Evolutionary conservation across 2,329 filamentous ascomycete species (phyloP), one percentile per base, ranked within the genome.

Genomic region (Aspergillus caelatus): DNA sequence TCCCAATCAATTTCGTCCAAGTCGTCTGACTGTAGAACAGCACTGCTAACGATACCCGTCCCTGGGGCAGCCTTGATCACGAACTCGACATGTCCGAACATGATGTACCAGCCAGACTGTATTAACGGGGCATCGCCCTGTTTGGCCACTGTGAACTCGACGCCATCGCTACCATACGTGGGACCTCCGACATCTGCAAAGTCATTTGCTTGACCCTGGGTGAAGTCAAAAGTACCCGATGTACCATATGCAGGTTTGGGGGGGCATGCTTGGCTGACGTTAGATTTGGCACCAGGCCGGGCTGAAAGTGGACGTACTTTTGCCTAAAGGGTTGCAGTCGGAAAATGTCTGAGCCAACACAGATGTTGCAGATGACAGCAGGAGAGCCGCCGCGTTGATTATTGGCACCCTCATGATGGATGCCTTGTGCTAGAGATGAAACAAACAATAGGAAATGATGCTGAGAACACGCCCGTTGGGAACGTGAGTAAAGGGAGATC

Each of bases 1-100:
- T 99, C 95, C 83, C 94, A 91, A 78, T 99, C 95, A 74, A 99
- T 96, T 82, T 99, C 95, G 79, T 99, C 95, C 52, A 97, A 86
- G 72, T 88, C 87, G 77, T 98, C 94, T 16, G 94, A 97, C 80
- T 96, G 90, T 68, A 99, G 83, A 10, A 99, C 93, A 14, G 95
- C 86, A 53, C 93, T 95, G 78, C 92, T 97, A 68, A 99, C 94
- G 71, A 99, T 97, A 64, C 95, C 95, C 11, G 87, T 89, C 9
- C 95, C 95, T 0, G 93, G 90, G 11, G 95, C 93, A 30, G 92
- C 89, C 80, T 94, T 94, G 82, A 97, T 85, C 36, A 88, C 89
- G 69, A 94, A 87, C 68, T 96, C 91, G 74, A 97, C 91, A 67
- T 90, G 91, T 69, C 95, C 95, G 77, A 97, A 99, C 95, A 99